Percentiles rank a stretch among this genome's conserved stretches.
Conservation (phyloP, 1,284 basidiomycete genomes). For the Boletus mariae region DNA sequence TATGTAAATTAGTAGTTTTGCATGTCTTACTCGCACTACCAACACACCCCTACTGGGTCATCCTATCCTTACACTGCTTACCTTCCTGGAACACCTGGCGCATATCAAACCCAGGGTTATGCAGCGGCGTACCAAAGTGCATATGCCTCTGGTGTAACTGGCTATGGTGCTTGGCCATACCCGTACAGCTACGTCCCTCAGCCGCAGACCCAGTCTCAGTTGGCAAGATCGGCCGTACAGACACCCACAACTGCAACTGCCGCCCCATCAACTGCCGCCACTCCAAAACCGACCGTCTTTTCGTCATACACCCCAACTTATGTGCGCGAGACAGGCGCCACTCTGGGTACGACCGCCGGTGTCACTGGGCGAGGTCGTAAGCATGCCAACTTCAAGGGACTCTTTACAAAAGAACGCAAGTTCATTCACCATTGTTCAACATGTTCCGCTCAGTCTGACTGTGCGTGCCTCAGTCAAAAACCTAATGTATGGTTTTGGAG, state of each 20-base stretch:
- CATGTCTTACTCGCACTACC: constrained; percentile 38
- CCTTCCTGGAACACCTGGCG: constrained; percentile 37
- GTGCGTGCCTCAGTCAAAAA: constrained; percentile 60
- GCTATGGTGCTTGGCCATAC: constrained; percentile 58
- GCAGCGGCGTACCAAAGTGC: constrained; percentile 44
- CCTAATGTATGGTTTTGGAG: constrained; percentile 95
- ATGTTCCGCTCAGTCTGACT: constrained; percentile 6
- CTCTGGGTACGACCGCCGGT: constrained; percentile 35
- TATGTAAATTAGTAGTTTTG: neutral
- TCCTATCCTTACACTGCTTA: constrained; percentile 55
- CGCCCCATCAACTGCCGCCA: constrained; percentile 14
- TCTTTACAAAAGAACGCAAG: constrained; percentile 78
- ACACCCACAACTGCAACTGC: constrained; percentile 25
- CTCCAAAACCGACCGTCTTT: constrained; percentile 37
- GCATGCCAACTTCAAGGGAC: constrained; percentile 62
- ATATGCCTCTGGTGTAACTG: constrained; percentile 42
- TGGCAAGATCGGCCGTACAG: constrained; percentile 36
- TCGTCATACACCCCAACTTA: constrained; percentile 56
- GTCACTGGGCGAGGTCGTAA: constrained; percentile 49
- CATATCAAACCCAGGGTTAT: constrained; percentile 39
- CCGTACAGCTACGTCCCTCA: constrained; percentile 53
- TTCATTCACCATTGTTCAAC: constrained; percentile 12
- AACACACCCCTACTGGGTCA: constrained; percentile 40
- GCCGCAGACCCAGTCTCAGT: constrained; percentile 32
- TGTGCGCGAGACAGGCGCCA: constrained; percentile 44